Conservation (phyloP, 441 rosid species). For the Erodium texanum region DNA sequence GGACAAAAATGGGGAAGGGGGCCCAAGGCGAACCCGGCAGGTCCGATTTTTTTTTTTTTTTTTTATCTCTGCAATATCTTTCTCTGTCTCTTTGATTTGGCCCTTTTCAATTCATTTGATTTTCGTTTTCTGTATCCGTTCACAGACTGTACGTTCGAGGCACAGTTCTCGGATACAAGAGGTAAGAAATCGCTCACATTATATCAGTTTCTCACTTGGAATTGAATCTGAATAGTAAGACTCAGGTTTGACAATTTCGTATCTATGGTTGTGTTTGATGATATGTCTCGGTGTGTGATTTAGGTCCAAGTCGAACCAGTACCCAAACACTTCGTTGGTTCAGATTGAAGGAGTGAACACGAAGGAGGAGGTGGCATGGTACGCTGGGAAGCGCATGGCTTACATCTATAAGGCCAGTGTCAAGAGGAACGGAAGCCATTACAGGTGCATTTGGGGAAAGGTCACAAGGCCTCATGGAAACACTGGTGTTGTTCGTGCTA, state of each 20-base stretch:
- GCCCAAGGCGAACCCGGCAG: constrained; percentile 75
- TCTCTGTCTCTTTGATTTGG: neutral
- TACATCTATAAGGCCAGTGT: constrained; percentile 85
- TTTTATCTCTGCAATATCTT: neutral
- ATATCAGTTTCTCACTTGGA: neutral
- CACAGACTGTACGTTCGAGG: constrained; percentile 72
- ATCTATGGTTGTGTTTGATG: no score
- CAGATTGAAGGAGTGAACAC: constrained; percentile 92
- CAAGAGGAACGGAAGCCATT: constrained; percentile 65
- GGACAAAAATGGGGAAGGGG: constrained; percentile 81
- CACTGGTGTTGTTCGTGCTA: constrained; percentile 80
- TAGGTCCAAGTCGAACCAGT: constrained; percentile 85
- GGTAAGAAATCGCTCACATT: constrained; percentile 26
- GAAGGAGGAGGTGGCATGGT: constrained; percentile 72
- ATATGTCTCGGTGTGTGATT: neutral
- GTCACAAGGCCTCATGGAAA: constrained; percentile 80
- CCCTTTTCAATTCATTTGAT: neutral
- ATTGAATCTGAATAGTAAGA: neutral
- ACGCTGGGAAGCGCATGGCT: constrained; percentile 72
- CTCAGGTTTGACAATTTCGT: no score
- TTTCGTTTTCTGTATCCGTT: neutral
- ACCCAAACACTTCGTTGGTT: constrained; percentile 59
- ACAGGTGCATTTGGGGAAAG: constrained; percentile 90
- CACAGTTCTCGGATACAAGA: constrained; percentile 77
- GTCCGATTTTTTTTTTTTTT: constrained; percentile 20